These are phyloP conservation scores for Euphorbia celastroides DNA, from an alignment of 441 rosid genomes.

Conservation along the genomic window DNA sequence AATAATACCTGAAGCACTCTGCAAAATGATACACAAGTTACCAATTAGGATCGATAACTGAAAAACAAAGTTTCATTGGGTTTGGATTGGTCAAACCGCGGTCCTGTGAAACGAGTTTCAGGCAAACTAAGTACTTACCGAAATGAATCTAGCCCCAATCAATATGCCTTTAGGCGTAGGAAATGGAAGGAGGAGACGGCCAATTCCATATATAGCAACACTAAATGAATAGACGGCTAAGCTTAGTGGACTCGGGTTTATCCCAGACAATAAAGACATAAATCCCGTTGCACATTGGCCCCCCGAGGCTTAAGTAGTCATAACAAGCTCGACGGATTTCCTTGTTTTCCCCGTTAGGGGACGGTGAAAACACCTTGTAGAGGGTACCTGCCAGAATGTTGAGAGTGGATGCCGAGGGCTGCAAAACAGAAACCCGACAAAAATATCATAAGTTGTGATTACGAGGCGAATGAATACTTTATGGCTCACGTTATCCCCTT, in stretches of 20 bases:
- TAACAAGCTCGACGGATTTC: constrained; percentile 87
- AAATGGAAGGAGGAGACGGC: constrained; percentile 70
- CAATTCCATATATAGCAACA: constrained; percentile 74
- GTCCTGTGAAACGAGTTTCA: too few relatives aligned
- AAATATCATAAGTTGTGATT: too few relatives aligned
- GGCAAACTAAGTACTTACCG: constrained; percentile 30
- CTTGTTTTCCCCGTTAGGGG: constrained; percentile 61
- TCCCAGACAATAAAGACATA: constrained; percentile 65
- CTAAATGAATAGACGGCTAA: constrained; percentile 83
- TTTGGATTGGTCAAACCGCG: too few relatives aligned
- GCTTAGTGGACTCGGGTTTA: constrained; percentile 68
- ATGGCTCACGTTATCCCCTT: too few relatives aligned
- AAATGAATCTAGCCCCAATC: constrained; percentile 69
- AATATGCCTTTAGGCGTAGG: constrained; percentile 75
- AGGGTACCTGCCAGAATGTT: constrained; percentile 76
- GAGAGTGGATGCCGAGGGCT: constrained; percentile 85
- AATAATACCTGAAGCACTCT: constrained; percentile 88
- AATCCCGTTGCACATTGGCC: constrained; percentile 68
- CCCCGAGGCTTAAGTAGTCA: constrained; percentile 75
- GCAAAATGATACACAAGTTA: constrained; percentile 2
- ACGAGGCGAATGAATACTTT: too few relatives aligned
- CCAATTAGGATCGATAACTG: too few relatives aligned
- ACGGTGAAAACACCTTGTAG: constrained; percentile 78
- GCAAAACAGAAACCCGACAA: constrained; percentile 18
- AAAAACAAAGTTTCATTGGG: too few relatives aligned